A percentile compares a stretch with the other conserved stretches of the same genome.
These are phyloP conservation scores for Rhizoclosmatium globosum DNA, from an alignment of 192 early-diverging fungal species.

Conservation along the genomic window DNA sequence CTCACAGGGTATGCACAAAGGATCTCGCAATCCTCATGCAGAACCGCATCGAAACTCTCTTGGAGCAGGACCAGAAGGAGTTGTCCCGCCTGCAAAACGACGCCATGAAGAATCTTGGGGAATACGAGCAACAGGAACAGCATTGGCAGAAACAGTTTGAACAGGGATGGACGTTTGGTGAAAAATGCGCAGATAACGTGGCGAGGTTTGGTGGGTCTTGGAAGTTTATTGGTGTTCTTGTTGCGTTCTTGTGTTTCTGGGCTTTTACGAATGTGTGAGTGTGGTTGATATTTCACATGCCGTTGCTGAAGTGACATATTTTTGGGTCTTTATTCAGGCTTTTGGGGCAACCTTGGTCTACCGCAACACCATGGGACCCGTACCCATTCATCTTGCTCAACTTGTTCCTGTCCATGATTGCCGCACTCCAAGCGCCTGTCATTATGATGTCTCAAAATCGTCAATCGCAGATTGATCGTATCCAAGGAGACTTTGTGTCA, in stretches of 20 bases:
- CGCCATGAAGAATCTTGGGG: slow-evolving; percentile 50
- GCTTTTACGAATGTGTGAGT: slow-evolving; percentile 35
- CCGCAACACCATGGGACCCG: slow-evolving; percentile 41
- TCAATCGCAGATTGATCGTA: slow-evolving; percentile 46
- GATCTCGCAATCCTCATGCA: slow-evolving; percentile 36
- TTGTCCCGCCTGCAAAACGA: slow-evolving; percentile 44
- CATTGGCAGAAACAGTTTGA: slow-evolving; percentile 57
- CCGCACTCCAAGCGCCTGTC: slow-evolving; percentile 56
- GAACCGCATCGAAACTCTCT: slow-evolving; percentile 43
- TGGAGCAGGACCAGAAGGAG: slow-evolving; percentile 45
- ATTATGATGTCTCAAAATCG: slow-evolving; percentile 65
- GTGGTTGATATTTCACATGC: background rate
- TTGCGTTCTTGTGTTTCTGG: slow-evolving; percentile 45
- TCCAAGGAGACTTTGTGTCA: slow-evolving; percentile 49
- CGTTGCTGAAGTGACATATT: background rate
- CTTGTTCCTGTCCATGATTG: slow-evolving; percentile 50
- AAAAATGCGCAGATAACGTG: slow-evolving; percentile 48
- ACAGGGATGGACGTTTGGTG: slow-evolving; percentile 40
- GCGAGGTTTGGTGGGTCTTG: slow-evolving; percentile 51
- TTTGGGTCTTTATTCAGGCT: background rate
- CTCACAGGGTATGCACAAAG: slow-evolving; percentile 29
- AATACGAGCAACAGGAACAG: slow-evolving; percentile 53
- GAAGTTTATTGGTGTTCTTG: slow-evolving; percentile 43
- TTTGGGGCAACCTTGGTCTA: slow-evolving; percentile 12
- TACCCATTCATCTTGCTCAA: slow-evolving; percentile 60